Percentiles rank a stretch among this genome's conserved stretches.
phyloP scores from a whole-genome alignment of 1,139 yeast species.

The Taphrina deformans region DNA sequence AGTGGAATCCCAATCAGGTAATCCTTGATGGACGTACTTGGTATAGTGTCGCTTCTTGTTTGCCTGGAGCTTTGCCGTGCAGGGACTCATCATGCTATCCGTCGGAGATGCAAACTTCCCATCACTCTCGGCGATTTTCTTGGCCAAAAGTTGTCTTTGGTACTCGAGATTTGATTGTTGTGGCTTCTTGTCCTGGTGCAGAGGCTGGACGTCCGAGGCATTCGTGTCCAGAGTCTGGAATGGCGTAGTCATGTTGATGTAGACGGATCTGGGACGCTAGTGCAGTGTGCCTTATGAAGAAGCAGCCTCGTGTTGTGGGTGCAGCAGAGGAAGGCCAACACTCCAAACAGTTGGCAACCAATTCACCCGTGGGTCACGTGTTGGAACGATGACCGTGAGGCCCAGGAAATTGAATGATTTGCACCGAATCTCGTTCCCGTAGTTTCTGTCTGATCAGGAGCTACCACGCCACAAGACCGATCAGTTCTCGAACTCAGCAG shows the following conservation, averaged over 20 bases:
- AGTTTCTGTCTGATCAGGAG: too few species aligned
- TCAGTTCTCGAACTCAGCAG: too few species aligned
- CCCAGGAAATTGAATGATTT: too few species aligned
- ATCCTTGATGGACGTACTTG: constrained; percentile 37
- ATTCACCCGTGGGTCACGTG: background rate
- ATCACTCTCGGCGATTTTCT: constrained; percentile 29
- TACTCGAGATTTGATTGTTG: constrained; percentile 33
- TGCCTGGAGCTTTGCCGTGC: constrained; percentile 56
- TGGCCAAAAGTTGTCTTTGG: constrained; percentile 31
- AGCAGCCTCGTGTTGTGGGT: background rate
- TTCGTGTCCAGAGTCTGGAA: constrained; percentile 2
- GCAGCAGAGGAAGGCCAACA: background rate
- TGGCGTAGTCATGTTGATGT: constrained; percentile 4
- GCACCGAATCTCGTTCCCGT: too few species aligned
- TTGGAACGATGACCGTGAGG: background rate
- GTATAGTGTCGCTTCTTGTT: constrained; percentile 52
- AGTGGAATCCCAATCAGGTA: background rate
- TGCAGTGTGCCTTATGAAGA: background rate
- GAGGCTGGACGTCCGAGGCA: constrained; percentile 33
- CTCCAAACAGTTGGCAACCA: constrained; percentile 11
- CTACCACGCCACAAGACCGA: too few species aligned
- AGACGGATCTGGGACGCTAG: background rate
- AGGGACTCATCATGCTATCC: constrained; percentile 58
- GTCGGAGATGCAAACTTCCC: constrained; percentile 55
- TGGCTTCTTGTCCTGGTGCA: constrained; percentile 35